Conservation (phyloP, 371 early-diverging fungal species). For the Mucor indicus region DNA sequence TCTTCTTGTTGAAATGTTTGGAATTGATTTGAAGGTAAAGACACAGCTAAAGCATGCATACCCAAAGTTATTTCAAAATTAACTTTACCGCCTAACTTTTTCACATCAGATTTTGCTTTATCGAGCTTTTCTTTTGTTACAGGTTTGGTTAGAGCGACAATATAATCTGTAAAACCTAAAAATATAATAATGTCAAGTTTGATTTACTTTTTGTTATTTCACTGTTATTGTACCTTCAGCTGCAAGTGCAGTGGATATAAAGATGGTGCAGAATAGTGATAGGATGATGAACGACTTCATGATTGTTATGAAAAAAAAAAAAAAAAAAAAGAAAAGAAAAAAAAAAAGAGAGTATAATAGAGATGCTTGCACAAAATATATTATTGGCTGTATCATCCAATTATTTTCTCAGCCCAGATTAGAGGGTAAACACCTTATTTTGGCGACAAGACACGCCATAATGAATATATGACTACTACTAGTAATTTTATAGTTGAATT, state of each 20-base stretch:
- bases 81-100: conserved; percentile 17
- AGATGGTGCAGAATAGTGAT: too few relatives aligned
- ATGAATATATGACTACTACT: too few relatives aligned
- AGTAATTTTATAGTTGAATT: too few relatives aligned
- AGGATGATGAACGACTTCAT: too few relatives aligned
- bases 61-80: conserved; percentile 11
- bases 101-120: conserved; percentile 17
- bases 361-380: too few relatives aligned
- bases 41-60: conserved; percentile 13
- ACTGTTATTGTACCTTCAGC: conserved; percentile 19
- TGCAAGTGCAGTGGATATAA: conserved; percentile 2
- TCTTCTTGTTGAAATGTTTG: conserved; percentile 15
- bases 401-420: too few relatives aligned
- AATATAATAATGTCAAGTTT: background rate
- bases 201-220: background rate
- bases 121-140: conserved; percentile 8
- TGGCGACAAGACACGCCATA: too few relatives aligned
- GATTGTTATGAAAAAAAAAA: too few relatives aligned
- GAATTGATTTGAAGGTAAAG: conserved; percentile 13
- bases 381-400: too few relatives aligned
- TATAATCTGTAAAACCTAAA: conserved; percentile 16
- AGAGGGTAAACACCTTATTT: too few relatives aligned
- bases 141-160: conserved; percentile 5
- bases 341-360: background rate
- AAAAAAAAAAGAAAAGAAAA: conserved; percentile 1